Evolutionary conservation across 352 stramenopile species (phyloP).

Genomic region (Pythium angustatum): DNA sequence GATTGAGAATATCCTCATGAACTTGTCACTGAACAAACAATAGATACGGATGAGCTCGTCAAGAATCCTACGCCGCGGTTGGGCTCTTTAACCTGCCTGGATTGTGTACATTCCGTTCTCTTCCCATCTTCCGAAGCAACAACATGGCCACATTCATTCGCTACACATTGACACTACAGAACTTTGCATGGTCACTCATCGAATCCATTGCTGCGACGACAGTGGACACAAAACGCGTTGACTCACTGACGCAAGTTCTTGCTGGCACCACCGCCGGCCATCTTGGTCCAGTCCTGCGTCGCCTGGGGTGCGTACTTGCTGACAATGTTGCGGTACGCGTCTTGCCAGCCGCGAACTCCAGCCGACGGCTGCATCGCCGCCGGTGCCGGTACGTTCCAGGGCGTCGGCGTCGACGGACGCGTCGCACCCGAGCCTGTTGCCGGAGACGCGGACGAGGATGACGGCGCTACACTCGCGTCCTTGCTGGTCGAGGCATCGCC

Average conservation of each 20-base stretch:
- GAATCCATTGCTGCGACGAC: too few relatives aligned
- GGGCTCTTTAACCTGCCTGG: too few relatives aligned
- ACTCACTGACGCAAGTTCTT: not conserved
- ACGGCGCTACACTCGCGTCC: not conserved
- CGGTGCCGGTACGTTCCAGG: not conserved
- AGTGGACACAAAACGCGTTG: too few relatives aligned
- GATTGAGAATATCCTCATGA: slow-evolving; percentile 14
- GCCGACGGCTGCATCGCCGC: not conserved
- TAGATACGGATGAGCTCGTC: too few relatives aligned
- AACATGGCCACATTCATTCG: too few relatives aligned
- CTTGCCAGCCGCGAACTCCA: not conserved
- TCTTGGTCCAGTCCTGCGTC: not conserved
- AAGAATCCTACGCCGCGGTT: too few relatives aligned
- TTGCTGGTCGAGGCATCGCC: not conserved
- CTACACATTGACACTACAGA: too few relatives aligned
- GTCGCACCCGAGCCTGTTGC: too few relatives aligned
- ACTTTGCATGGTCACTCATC: too few relatives aligned
- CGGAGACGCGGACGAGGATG: too few relatives aligned
- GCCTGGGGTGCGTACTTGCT: not conserved
- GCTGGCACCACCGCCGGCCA: not conserved
- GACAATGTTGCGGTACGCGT: not conserved
- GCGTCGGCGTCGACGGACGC: not conserved
- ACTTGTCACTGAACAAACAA: not conserved
- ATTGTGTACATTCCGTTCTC: too few relatives aligned
- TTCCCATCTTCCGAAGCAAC: too few relatives aligned